Percentiles rank a stretch among this genome's conserved stretches.
phyloP scores from a whole-genome alignment of 2,329 filamentous ascomycete species.

The Exophiala sideris region DNA sequence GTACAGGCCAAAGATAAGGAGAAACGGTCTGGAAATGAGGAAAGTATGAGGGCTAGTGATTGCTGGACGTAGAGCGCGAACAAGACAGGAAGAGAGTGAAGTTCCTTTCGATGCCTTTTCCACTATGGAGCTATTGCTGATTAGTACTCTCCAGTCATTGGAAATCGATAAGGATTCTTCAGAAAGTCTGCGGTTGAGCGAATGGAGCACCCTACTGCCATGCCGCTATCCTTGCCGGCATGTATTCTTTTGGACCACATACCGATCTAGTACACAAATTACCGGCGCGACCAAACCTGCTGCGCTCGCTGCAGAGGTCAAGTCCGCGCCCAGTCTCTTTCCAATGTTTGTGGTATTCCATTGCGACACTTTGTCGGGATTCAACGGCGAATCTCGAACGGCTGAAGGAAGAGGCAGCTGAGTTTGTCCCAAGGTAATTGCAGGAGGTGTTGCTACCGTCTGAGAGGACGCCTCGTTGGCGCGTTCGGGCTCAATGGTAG shows the following conservation, averaged over 20 bases:
- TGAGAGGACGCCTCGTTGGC: constrained; percentile 4
- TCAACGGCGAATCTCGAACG: constrained; percentile 1
- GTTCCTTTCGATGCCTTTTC: constrained; percentile 44
- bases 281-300: constrained; percentile 75
- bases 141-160: no score
- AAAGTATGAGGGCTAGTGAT: constrained; percentile 41
- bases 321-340: constrained; percentile 64
- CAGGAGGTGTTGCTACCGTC: neutral
- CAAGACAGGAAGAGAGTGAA: constrained; percentile 41
- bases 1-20: constrained; percentile 63
- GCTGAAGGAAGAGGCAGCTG: constrained; percentile 8
- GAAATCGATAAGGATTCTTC: neutral
- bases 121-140: constrained; percentile 44
- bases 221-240: neutral
- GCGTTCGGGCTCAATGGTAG: constrained; percentile 3
- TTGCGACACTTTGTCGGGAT: constrained; percentile 18
- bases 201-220: no score
- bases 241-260: constrained; percentile 28
- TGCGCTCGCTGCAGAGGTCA: constrained; percentile 65
- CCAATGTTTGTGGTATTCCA: constrained; percentile 78
- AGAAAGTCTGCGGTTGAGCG: no score
- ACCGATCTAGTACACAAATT: constrained; percentile 86
- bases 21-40: constrained; percentile 47
- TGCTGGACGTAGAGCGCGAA: constrained; percentile 39
- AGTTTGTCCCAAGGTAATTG: neutral